Conservation (phyloP, 2,329 filamentous ascomycete species). For the Cladosporium sp. region DNA sequence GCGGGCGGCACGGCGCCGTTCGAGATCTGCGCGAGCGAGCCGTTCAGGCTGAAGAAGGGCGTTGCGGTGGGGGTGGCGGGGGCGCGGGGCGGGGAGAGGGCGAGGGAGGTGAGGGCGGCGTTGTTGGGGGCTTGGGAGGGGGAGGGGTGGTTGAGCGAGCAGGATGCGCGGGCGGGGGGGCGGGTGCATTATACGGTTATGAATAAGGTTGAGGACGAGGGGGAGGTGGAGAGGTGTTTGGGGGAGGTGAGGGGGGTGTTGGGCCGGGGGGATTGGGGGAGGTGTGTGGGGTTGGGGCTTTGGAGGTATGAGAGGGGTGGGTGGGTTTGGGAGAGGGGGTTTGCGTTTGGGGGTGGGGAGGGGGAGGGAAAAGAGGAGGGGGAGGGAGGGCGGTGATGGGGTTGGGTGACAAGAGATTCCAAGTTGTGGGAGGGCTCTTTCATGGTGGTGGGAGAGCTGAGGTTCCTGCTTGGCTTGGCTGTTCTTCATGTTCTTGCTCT, state of each 20-base stretch:
- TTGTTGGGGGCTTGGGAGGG: slow-evolving; percentile 26
- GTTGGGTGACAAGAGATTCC: no score
- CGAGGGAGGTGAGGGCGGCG: slow-evolving; percentile 31
- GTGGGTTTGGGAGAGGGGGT: slow-evolving; percentile 36
- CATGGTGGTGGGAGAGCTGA: no score
- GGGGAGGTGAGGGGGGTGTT: slow-evolving; percentile 30
- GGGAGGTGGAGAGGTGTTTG: slow-evolving; percentile 32
- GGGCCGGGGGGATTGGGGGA: slow-evolving; percentile 31
- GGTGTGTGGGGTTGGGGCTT: slow-evolving; percentile 34
- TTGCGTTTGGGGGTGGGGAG: slow-evolving; percentile 24
- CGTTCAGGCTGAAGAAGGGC: slow-evolving; percentile 37
- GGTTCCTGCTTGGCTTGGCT: no score
- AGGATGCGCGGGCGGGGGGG: slow-evolving; percentile 34
- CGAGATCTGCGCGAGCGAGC: slow-evolving; percentile 31
- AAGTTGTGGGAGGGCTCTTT: no score
- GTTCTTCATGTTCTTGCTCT: no score
- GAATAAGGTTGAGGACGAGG: slow-evolving; percentile 42
- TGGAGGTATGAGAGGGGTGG: slow-evolving; percentile 38
- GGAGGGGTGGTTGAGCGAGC: slow-evolving; percentile 35
- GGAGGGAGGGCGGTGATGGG: not conserved
- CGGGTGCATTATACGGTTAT: slow-evolving; percentile 41
- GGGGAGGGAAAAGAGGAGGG: not conserved
- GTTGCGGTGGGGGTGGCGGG: slow-evolving; percentile 35
- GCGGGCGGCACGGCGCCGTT: slow-evolving; percentile 31
- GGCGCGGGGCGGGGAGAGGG: slow-evolving; percentile 22